phyloP scores from a whole-genome alignment of 345 rosid genomes.

The Eucalyptus paniculata region DNA sequence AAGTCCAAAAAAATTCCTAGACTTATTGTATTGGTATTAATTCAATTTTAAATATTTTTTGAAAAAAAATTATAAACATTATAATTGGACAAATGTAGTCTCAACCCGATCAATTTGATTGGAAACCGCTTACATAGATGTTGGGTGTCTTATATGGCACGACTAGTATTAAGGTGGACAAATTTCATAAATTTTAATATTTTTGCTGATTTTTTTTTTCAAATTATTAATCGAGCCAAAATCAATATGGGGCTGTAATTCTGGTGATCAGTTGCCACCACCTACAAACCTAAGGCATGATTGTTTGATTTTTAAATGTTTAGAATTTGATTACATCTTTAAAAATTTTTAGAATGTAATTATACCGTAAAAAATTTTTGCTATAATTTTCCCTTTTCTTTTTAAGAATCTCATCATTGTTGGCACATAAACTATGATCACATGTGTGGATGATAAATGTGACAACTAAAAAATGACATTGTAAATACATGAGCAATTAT shows the following conservation, averaged over 20 bases:
- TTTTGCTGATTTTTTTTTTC: neutral
- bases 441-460: neutral
- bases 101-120: no score
- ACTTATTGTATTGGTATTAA: neutral
- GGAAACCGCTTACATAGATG: no score
- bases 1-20: neutral
- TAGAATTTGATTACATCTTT: neutral
- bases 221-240: neutral
- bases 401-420: neutral
- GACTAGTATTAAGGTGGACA: neutral
- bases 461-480: neutral
- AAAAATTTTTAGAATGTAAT: neutral
- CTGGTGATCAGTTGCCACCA: neutral
- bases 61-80: no score
- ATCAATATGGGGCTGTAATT: neutral
- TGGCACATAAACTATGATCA: neutral
- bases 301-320: neutral
- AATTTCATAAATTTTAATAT: no score
- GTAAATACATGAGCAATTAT: neutral
- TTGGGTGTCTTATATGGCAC: no score
- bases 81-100: no score
- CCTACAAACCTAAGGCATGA: neutral
- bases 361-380: rapidly evolving
- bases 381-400: neutral
- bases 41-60: no score